A percentile compares a stretch with the other conserved stretches of the same genome.
Conservation (phyloP, 2,329 filamentous ascomycete species). For the Claviceps lovelessii region DNA sequence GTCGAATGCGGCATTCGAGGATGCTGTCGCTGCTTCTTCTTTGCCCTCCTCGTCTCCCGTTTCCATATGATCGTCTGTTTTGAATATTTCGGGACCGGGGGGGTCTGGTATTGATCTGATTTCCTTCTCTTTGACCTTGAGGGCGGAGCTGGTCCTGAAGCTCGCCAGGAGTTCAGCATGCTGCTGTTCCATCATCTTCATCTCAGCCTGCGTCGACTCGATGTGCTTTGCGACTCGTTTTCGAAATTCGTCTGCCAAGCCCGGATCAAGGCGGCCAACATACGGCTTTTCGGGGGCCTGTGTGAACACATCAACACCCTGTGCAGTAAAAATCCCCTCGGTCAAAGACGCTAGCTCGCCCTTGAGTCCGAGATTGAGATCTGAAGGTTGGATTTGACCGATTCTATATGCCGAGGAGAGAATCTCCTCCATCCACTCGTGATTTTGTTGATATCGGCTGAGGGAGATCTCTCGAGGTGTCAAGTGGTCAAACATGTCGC, state of each 20-base stretch:
- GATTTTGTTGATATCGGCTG: constrained; percentile 80
- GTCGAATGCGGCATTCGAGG: constrained; percentile 43
- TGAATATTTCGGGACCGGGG: constrained; percentile 45
- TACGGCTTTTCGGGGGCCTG: constrained; percentile 43
- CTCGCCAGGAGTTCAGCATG: constrained; percentile 64
- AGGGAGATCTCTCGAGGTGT: constrained; percentile 82
- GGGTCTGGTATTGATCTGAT: constrained; percentile 53
- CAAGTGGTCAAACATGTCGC: constrained; percentile 79
- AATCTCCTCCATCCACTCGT: constrained; percentile 98
- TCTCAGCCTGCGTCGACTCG: constrained; percentile 60
- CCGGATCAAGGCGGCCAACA: constrained; percentile 49
- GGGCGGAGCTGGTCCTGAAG: constrained; percentile 53
- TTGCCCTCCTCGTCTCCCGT: constrained; percentile 33
- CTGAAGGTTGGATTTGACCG: constrained; percentile 70
- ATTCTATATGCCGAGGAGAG: constrained; percentile 81
- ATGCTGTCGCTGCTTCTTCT: constrained; percentile 14
- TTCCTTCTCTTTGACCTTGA: constrained; percentile 62
- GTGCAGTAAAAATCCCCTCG: constrained; percentile 65
- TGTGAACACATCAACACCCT: constrained; percentile 32
- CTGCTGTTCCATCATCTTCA: constrained; percentile 67
- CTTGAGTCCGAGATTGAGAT: constrained; percentile 71
- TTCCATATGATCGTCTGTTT: constrained; percentile 43
- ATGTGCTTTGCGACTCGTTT: constrained; percentile 62
- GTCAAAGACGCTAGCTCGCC: constrained; percentile 73
- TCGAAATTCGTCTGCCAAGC: constrained; percentile 72